Base-by-base conservation (phyloP, 1,139 yeast species). In the Keqinozyma sinolaborantium region DNA sequence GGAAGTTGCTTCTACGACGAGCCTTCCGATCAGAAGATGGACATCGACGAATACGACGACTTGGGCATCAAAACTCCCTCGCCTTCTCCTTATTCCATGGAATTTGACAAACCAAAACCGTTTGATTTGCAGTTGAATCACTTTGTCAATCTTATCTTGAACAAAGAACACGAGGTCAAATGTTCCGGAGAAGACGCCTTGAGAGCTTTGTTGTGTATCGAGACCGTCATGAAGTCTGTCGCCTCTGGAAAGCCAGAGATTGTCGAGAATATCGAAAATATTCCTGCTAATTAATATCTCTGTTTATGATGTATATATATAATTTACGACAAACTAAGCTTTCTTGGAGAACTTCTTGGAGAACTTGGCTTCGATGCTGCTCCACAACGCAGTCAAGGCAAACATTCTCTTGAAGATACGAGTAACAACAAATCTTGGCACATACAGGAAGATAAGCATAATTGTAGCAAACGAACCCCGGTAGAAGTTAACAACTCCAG, bases 371-470 rank as follows among this genome's bases (percentile, higher is more conserved):
- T 18, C 21, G 21, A 18, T 18, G 7, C 10, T 10, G 9, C 10
- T 18, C 21, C 21, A 65, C 5, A 63, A 58, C 1, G 35, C 49
- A 14, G 30, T 43, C 40, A 83, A 55, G 33, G 67, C 67, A 51
- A 83, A 83, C 49, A 68, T 72, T 20, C 60, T 51, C 26, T 64
- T 51, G 14, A 82, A 55, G 1, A 55, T 52, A 32, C 37, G 50
- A 40, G 79, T 80, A 9, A 76, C 45, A 5, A 81, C 19, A 45
- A 64, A 65, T 34, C 77, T 60, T 5, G 87, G 87, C 45, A 62
- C 58, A 32, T 48, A 41, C 39, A 56, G 44, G 21, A 62, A 38
- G 26, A 48, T 41, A 24, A 68, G 58, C 38, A 79, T 55, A 10
- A 64, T 41, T 2, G 50, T 40, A 5, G 79, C 71, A 56, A 61